These are phyloP conservation scores for Parachlorella kessleri DNA, from an alignment of 139 green algal genomes.

Conservation along the genomic window DNA sequence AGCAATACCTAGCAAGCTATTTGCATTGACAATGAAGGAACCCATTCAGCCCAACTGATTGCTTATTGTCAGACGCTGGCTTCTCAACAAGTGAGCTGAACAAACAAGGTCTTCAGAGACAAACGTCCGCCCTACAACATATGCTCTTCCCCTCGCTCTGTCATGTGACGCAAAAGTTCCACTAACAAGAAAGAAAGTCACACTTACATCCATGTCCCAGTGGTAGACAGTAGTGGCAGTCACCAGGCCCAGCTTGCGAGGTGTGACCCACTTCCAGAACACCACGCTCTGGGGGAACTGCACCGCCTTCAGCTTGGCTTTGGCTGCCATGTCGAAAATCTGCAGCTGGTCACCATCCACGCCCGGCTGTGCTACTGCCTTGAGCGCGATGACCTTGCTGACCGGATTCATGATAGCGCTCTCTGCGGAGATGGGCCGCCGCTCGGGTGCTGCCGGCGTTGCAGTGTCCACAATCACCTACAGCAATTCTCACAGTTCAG, in stretches of 20 bases:
- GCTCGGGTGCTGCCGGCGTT: slow-evolving; percentile 68
- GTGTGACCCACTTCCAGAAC: slow-evolving; percentile 98
- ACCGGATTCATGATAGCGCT: slow-evolving; percentile 95
- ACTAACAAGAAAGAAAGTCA: too few relatives aligned
- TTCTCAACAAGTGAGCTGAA: too few relatives aligned
- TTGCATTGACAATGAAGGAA: too few relatives aligned
- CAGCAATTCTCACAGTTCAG: neutral
- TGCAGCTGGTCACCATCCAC: slow-evolving; percentile 80
- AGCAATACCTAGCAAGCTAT: too few relatives aligned
- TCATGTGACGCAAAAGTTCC: too few relatives aligned
- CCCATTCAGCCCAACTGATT: too few relatives aligned
- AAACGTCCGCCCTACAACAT: too few relatives aligned
- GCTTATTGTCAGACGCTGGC: too few relatives aligned
- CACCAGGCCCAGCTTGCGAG: slow-evolving; percentile 89
- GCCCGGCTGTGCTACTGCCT: slow-evolving; percentile 61
- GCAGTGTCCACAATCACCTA: slow-evolving; percentile 95
- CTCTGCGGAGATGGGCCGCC: slow-evolving; percentile 96
- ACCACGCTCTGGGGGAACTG: slow-evolving; percentile 94
- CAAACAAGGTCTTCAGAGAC: too few relatives aligned
- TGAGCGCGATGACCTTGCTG: slow-evolving; percentile 96
- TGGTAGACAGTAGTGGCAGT: slow-evolving; percentile 94
- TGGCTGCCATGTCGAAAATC: slow-evolving; percentile 98
- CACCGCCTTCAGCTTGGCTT: slow-evolving; percentile 97
- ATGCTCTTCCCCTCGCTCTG: too few relatives aligned
- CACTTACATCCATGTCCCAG: slow-evolving; percentile 93